Conservation (phyloP, 192 early-diverging fungal genomes). For the Coemansia sp. region DNA sequence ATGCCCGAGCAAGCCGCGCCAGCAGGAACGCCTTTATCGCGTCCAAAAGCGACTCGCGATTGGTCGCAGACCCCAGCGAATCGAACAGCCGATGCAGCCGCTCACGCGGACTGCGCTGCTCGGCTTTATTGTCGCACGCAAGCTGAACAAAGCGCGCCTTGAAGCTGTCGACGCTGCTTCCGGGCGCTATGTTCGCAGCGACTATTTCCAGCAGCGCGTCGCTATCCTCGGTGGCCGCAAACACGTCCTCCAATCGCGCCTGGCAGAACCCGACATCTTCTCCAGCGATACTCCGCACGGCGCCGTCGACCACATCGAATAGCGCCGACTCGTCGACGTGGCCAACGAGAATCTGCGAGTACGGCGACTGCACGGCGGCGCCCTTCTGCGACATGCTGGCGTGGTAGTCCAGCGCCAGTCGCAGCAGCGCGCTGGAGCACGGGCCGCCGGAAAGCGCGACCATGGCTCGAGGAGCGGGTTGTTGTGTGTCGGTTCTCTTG, state of each 20-base stretch:
- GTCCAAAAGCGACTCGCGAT: slow-evolving; percentile 69
- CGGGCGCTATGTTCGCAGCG: slow-evolving; percentile 13
- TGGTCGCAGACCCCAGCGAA: slow-evolving; percentile 57
- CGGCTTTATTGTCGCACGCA: not conserved
- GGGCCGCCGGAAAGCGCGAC: slow-evolving; percentile 85
- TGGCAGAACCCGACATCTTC: slow-evolving; percentile 43
- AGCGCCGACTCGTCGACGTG: slow-evolving; percentile 74
- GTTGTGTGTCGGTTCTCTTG: slow-evolving; percentile 16
- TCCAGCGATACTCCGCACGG: slow-evolving; percentile 46
- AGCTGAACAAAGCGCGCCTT: not conserved
- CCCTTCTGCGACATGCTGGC: slow-evolving; percentile 46
- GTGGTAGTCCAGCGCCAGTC: slow-evolving; percentile 63
- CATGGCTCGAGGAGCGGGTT: slow-evolving; percentile 53
- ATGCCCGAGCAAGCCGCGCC: slow-evolving; percentile 50
- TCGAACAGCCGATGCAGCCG: slow-evolving; percentile 56
- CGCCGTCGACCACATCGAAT: slow-evolving; percentile 39
- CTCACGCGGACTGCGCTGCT: slow-evolving; percentile 16
- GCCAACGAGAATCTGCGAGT: slow-evolving; percentile 64
- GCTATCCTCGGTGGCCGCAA: slow-evolving; percentile 22
- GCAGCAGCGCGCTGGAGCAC: slow-evolving; percentile 70
- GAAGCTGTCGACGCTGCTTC: not conserved
- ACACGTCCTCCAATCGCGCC: slow-evolving; percentile 66
- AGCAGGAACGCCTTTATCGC: slow-evolving; percentile 63
- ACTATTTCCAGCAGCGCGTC: slow-evolving; percentile 20
- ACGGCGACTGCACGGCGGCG: slow-evolving; percentile 58